Base-by-base conservation (phyloP, 345 rosid genomes). In the Rhodamnia rubescens region DNA sequence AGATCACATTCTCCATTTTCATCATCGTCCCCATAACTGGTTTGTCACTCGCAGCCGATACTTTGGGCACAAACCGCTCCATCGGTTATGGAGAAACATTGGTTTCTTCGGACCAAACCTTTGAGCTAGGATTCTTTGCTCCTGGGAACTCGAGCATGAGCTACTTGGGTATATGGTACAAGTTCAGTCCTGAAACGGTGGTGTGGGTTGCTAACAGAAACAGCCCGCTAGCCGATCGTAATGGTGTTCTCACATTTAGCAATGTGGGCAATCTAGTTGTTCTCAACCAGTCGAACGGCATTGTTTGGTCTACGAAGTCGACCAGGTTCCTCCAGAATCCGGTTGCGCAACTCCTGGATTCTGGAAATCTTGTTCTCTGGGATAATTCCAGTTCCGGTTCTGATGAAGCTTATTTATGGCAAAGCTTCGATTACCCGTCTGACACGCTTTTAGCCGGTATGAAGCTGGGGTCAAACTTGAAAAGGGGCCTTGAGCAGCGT, bases 171-270 rank as follows among this genome's bases (percentile, higher is more conserved):
- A 89, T 91, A 10, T 88, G 92, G 91, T 89, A 85, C 84, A 89
- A 86, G 84, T 82, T 83, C 26, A 42, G 84, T 4, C 50, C 18
- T 0, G 82, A 13, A 55, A 61, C 85, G 1, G 85, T 88, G 14
- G 91, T 88, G 20, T 91, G 94, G 92, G 90, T 92, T 6, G 91
- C 93, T 27, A 91, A 92, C 47, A 89, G 94, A 84, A 89, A 91
- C 47, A 14, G 21, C 40, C 90, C 92, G 6, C 82, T 91, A 11
- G 22, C 74, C 7, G 56, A 85, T 26, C 49, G 81, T 26, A 36
- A 88, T 3, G 90, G 80, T 9, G 85, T 12, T 9, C 82, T 91
- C 58, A 86, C 86, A 51, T 86, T 91, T 74, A 74, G 47, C 26
- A 42, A 80, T 82, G 78, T 83, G 27, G 87, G 80, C 49, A 83